phyloP scores from a whole-genome alignment of 2,329 filamentous ascomycete genomes.

The Apiospora hydei region DNA sequence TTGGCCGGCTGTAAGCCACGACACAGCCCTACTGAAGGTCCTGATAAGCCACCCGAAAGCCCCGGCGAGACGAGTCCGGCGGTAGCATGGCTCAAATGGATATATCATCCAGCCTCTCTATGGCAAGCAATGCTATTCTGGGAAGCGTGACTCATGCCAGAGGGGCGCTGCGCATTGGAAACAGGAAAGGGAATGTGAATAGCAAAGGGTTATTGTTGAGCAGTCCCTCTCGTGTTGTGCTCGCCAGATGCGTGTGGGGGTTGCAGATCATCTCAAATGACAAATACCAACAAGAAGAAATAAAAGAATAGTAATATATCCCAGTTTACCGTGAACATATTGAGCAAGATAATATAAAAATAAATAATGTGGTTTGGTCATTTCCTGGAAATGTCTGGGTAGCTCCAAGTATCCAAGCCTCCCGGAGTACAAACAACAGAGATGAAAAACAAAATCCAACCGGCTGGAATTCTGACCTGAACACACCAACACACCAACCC shows the following conservation, averaged over 20 bases:
- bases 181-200: background rate
- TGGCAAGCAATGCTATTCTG: background rate
- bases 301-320: background rate
- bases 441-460: background rate
- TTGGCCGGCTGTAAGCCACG: background rate
- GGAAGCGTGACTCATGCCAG: background rate
- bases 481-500: slow-evolving; percentile 23
- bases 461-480: slow-evolving; percentile 9
- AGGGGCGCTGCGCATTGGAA: background rate
- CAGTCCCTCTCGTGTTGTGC: background rate
- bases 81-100: background rate
- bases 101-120: background rate
- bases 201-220: background rate
- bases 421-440: background rate
- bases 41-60: background rate
- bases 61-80: background rate
- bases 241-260: background rate
- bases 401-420: background rate
- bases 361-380: background rate
- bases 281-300: background rate
- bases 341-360: background rate
- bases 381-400: background rate
- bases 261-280: background rate
- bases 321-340: background rate
- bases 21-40: background rate